phyloP scores from a whole-genome alignment of 2,329 filamentous ascomycete genomes.

The Cladosporium sp. region DNA sequence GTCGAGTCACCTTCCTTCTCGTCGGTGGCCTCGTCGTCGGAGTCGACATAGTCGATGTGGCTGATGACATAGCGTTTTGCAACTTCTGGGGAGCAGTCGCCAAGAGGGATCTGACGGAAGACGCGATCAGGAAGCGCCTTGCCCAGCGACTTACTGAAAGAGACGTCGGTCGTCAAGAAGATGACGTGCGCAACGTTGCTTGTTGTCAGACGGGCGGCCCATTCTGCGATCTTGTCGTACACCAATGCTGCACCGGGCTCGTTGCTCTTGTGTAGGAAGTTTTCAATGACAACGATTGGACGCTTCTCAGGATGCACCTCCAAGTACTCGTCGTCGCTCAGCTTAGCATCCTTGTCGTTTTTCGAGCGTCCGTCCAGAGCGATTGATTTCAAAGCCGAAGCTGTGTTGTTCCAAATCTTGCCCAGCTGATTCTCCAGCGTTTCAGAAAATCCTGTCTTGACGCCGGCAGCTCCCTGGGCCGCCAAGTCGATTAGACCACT shows the following conservation, averaged over 20 bases:
- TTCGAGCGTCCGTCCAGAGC: constrained; percentile 67
- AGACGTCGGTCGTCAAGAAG: constrained; percentile 85
- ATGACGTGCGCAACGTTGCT: constrained; percentile 91
- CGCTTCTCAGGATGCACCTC: constrained; percentile 82
- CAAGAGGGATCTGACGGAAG: constrained; percentile 79
- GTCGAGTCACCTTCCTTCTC: constrained; percentile 36
- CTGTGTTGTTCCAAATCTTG: constrained; percentile 85
- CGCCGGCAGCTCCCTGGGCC: constrained; percentile 87
- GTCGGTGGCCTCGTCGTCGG: constrained; percentile 29
- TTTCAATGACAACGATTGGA: constrained; percentile 84
- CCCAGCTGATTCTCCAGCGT: constrained; percentile 83
- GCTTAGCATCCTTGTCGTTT: constrained; percentile 65
- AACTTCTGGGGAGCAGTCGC: constrained; percentile 77
- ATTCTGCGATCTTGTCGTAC: constrained; percentile 65
- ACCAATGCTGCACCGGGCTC: constrained; percentile 41
- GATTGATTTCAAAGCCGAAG: constrained; percentile 72
- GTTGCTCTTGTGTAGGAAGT: constrained; percentile 74
- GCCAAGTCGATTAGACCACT: constrained; percentile 90
- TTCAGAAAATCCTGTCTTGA: constrained; percentile 92
- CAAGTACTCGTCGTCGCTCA: constrained; percentile 81
- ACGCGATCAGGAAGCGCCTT: constrained; percentile 88
- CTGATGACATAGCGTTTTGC: constrained; percentile 88
- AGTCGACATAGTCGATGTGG: constrained; percentile 57
- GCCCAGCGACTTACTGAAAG: constrained; percentile 80
- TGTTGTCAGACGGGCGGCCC: constrained; percentile 78